Conservation (phyloP, 1,284 basidiomycete genomes). For the Erythrobasidium hasegawianum region DNA sequence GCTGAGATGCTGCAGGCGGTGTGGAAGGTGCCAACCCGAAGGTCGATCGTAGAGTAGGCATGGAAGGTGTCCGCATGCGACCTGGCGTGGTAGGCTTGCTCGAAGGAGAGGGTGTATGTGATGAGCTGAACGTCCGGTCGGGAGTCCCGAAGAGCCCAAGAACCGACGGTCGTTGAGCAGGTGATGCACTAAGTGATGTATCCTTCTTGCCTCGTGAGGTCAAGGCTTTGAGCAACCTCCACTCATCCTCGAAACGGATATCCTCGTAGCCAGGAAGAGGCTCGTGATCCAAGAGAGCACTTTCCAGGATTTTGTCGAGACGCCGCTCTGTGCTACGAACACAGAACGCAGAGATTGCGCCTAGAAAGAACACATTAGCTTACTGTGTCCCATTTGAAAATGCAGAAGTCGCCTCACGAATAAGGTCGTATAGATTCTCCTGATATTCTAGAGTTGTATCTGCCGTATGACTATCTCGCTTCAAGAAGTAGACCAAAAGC, state of each 20-base stretch:
- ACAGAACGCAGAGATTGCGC: constrained; percentile 93
- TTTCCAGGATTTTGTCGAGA: constrained; percentile 81
- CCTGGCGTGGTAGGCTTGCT: constrained; percentile 16
- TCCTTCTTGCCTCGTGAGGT: constrained; percentile 57
- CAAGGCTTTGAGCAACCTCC: constrained; percentile 78
- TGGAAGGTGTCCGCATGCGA: constrained; percentile 33
- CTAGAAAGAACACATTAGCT: constrained; percentile 63
- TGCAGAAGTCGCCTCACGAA: constrained; percentile 6
- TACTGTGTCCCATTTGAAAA: constrained; percentile 55
- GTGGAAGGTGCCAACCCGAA: constrained; percentile 3
- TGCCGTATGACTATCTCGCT: constrained; percentile 59
- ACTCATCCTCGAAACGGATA: constrained; percentile 91
- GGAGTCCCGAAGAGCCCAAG: constrained; percentile 30
- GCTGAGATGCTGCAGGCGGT: background rate
- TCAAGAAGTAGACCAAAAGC: constrained; percentile 81
- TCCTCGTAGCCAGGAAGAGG: constrained; percentile 70
- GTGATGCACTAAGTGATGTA: constrained; percentile 3
- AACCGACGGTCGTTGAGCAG: constrained; percentile 20
- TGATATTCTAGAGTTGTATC: constrained; percentile 34
- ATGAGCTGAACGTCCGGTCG: constrained; percentile 7
- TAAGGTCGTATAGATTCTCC: constrained; percentile 26
- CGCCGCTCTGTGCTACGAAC: constrained; percentile 85
- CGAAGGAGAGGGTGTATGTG: constrained; percentile 2
- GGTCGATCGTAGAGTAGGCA: constrained; percentile 7
- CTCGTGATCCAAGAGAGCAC: constrained; percentile 76